phyloP scores from a whole-genome alignment of 768 basidiomycete genomes.

The Saitozyma sp. region DNA sequence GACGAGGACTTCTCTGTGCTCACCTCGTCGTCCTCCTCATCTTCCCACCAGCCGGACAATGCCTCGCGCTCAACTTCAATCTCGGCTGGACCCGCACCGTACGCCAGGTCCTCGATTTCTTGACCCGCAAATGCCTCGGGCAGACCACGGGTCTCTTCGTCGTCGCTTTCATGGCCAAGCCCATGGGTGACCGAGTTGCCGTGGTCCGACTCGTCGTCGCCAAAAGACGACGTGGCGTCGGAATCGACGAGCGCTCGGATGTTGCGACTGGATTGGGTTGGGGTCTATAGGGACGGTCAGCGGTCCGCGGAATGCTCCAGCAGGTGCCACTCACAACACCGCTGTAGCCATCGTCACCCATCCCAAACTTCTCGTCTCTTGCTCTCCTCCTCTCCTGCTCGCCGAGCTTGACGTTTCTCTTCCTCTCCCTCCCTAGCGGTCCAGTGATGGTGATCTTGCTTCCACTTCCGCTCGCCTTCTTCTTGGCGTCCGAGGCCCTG shows the following conservation, averaged over 20 bases:
- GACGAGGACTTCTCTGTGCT: background rate
- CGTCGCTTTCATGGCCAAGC: slow-evolving; percentile 23
- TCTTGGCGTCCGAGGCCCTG: slow-evolving; percentile 4
- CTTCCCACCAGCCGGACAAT: slow-evolving; percentile 26
- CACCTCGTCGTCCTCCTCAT: slow-evolving; percentile 38
- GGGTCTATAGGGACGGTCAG: background rate
- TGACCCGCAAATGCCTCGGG: slow-evolving; percentile 42
- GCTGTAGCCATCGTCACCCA: slow-evolving; percentile 3
- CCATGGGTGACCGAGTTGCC: background rate
- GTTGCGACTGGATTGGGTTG: slow-evolving; percentile 1
- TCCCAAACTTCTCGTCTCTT: slow-evolving; percentile 41
- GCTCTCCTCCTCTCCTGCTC: slow-evolving; percentile 38
- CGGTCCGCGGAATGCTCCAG: too few species aligned
- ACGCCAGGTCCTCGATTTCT: slow-evolving; percentile 46
- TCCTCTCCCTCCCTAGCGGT: slow-evolving; percentile 36
- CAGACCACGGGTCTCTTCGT: slow-evolving; percentile 23
- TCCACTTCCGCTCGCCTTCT: slow-evolving; percentile 15
- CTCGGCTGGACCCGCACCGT: slow-evolving; percentile 35
- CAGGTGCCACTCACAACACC: too few species aligned
- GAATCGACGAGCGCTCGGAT: slow-evolving; percentile 12
- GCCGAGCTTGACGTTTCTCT: slow-evolving; percentile 30
- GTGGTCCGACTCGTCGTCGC: slow-evolving; percentile 40
- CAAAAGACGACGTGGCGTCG: slow-evolving; percentile 33
- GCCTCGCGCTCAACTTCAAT: slow-evolving; percentile 22
- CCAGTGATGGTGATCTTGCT: slow-evolving; percentile 20